phyloP scores from a whole-genome alignment of 768 basidiomycete species.

The Pisolithus tinctorius region DNA sequence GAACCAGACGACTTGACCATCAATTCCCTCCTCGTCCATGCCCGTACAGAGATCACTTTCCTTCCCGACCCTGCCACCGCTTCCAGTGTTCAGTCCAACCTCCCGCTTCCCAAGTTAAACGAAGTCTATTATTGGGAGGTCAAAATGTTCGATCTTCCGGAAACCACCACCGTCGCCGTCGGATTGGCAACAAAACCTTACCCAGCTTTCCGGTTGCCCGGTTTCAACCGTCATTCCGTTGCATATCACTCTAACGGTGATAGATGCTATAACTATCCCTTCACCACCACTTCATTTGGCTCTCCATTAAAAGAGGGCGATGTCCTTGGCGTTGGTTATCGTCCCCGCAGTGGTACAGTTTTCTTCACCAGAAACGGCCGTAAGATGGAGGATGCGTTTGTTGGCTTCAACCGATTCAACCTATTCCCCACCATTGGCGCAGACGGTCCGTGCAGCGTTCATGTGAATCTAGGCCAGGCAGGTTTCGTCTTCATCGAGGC shows the following conservation, averaged over 20 bases:
- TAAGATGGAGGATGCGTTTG: conserved; percentile 93
- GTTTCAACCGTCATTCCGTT: conserved; percentile 78
- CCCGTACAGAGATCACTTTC: conserved; percentile 96
- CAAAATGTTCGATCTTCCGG: conserved; percentile 96
- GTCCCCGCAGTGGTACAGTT: conserved; percentile 94
- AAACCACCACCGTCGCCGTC: conserved; percentile 80
- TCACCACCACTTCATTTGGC: conserved; percentile 80
- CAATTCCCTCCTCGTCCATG: conserved; percentile 87
- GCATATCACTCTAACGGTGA: conserved; percentile 96
- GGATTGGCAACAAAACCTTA: conserved; percentile 97
- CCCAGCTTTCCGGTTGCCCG: conserved; percentile 89
- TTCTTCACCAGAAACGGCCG: conserved; percentile 98
- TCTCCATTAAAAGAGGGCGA: conserved; percentile 87
- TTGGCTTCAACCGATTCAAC: conserved; percentile 85
- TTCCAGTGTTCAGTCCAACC: conserved; percentile 92
- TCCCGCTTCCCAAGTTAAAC: conserved; percentile 94
- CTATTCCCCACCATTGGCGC: conserved; percentile 97
- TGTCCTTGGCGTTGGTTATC: conserved; percentile 91
- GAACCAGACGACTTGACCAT: conserved; percentile 97
- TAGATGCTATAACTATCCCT: conserved; percentile 96
- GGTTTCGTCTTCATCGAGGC: conserved; percentile 99
- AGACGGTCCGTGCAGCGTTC: conserved; percentile 92
- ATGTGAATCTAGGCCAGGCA: conserved; percentile 95
- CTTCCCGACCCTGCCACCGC: conserved; percentile 93
- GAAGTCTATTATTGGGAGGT: conserved; percentile 99